Evolutionary conservation across 345 rosid genomes (phyloP), one percentile per base, ranked within the genome.

Genomic region (Salix caprea): DNA sequence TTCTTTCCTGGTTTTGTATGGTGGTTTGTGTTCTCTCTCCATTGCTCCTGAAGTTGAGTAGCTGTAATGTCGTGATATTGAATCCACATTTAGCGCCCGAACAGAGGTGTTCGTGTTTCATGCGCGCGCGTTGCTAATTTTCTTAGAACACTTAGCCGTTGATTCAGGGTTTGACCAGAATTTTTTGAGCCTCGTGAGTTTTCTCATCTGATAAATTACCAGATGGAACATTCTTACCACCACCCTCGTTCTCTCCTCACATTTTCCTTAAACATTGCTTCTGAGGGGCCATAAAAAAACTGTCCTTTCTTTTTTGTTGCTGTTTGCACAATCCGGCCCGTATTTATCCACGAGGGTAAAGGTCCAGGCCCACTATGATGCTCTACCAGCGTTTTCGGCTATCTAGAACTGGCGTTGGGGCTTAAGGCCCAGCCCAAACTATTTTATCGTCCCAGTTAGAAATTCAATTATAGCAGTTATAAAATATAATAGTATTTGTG

Each of bases 11-110:
- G 2, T 13, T 23, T 42, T 67, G 67, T 50, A 65, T 66, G 62
- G 66, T 78, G 40, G 56, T 76, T 62, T 76, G 67, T 67, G 34
- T 21, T 84, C 58, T 82, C 50, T 69, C 72, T 75, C 71, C 61
- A 76, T 70, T 4, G 62, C 62, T 69, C 84, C 83, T 82, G 78
- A 86, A 86, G 77, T 79, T 81, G 84, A 75, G 89, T 79, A 89
- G 86, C 90, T 76, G 83, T 71, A 54, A 4, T 37, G 62, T 65
- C 77, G 72, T 67, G 81, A 82, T 69, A 82, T 81, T 79, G 82
- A 87, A 88, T 86, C 96, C 96, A 86, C 84, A 30, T 76, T 81
- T 87, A 72, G 88, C 85, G 88, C 93, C 88, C 77, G 80, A 82
- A 78, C 56, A 76, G 34, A 78, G 82, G 67, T 28, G 7, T 23